Percentiles rank a stretch among this genome's conserved stretches.
Evolutionary conservation across 345 rosid species (phyloP).

Genomic region (Rubroshorea leprosula): DNA sequence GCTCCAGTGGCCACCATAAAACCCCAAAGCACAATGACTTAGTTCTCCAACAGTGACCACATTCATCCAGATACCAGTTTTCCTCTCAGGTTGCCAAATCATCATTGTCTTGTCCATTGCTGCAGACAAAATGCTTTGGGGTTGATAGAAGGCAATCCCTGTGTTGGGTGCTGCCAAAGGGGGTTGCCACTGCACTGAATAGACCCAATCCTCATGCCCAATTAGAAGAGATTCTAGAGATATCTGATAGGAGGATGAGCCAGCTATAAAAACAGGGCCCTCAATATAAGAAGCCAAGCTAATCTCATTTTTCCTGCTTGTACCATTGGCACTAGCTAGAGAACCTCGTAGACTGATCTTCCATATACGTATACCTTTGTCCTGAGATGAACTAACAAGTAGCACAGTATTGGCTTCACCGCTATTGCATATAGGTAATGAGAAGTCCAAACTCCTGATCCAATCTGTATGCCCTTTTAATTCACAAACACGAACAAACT

Average conservation of each 20-base stretch:
- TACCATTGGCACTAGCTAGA: conserved; percentile 24
- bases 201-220: conserved; percentile 98
- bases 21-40: conserved; percentile 93
- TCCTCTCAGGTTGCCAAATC: conserved; percentile 95
- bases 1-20: conserved; percentile 97
- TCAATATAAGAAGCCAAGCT: conserved; percentile 80
- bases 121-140: conserved; percentile 71
- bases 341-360: conserved; percentile 45
- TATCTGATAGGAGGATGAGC: conserved; percentile 68
- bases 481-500: conserved; percentile 78
- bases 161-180: conserved; percentile 34
- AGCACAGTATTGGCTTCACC: conserved; percentile 44
- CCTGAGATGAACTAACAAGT: conserved; percentile 95
- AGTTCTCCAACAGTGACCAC: conserved; percentile 94
- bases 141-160: conserved; percentile 43
- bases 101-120: conserved; percentile 99
- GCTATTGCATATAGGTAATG: conserved; percentile 42
- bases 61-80: conserved; percentile 89
- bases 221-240: conserved; percentile 89
- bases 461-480: conserved; percentile 94
- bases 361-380: conserved; percentile 91
- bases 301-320: conserved; percentile 44
- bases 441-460: conserved; percentile 96
- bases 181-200: conserved; percentile 95
- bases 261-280: conserved; percentile 72